Base-by-base conservation (phyloP, 2,329 filamentous ascomycete genomes). In the Alternaria arborescens region DNA sequence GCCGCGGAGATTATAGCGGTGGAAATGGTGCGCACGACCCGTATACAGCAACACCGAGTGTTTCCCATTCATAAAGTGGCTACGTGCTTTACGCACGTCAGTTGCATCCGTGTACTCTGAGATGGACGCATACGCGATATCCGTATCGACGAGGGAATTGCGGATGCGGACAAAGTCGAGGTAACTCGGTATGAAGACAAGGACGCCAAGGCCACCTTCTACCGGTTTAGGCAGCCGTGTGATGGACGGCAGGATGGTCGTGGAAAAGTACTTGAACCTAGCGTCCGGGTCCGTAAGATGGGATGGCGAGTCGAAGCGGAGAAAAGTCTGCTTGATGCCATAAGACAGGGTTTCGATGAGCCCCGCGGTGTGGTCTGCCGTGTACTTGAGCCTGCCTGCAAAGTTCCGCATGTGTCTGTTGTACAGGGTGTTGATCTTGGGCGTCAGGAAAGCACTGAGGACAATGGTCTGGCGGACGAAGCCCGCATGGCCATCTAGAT, bases 11-110 rank as follows among this genome's bases (percentile, higher is more conserved):
- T 87, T 86, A 74, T 95, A 93, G n/a, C 95, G 86, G 51, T 93
- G 88, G 84, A 98, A 98, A 79, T 99, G 95, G 79, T 99, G 95
- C n/a, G 94, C 92, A 60, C 95, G 89, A 77, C 97, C 94, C 2
- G 94, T 96, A 80, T 98, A 99, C 16, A 99, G 83, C 40, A 99
- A 80, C 18, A 98, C 86, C 20, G 88, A 88, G 75, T 97, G 91
- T 16, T 93, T 86, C 5, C 94, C 95, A 40, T 84, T 91, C 66
- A 93, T 82, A 79, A 99, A 98, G 76, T 97, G 92, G 12, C 91
- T 94, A 24, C 94, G 86, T 8, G 94, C 93, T 40, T 94, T 88
- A 42, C 92, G 90, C 30, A 93, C 90, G 66, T 97, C 93, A 8
- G 89, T 86, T 8, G 90, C 83, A 46, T 91, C 87, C 0, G 91